Evolutionary conservation across 768 basidiomycete genomes (phyloP).

Genomic region (Boletus reticulatus): DNA sequence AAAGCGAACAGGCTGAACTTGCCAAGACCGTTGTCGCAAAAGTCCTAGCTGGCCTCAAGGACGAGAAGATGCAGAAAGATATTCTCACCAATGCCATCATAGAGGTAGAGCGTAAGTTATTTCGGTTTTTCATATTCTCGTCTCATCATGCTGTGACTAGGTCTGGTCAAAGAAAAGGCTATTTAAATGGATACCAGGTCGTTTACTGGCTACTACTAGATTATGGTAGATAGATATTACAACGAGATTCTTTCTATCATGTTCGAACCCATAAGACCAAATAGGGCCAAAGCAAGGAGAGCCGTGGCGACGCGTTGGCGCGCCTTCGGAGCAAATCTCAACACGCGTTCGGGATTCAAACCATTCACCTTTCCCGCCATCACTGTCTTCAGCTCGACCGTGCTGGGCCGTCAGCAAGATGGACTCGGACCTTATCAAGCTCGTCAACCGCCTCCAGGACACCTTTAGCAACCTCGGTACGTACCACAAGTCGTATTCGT

Average conservation of each 20-base stretch:
- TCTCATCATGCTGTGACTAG: slow-evolving; percentile 39
- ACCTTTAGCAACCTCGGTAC: slow-evolving; percentile 85
- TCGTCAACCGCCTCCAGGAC: slow-evolving; percentile 94
- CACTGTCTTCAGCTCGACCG: slow-evolving; percentile 2
- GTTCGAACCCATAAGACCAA: slow-evolving; percentile 9
- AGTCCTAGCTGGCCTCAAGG: slow-evolving; percentile 77
- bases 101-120: slow-evolving; percentile 90
- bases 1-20: slow-evolving; percentile 92
- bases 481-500: slow-evolving; percentile 26
- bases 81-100: slow-evolving; percentile 74
- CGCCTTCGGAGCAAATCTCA: slow-evolving; percentile 5
- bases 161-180: slow-evolving; percentile 88
- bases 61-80: slow-evolving; percentile 88
- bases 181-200: slow-evolving; percentile 51
- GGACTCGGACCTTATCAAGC: slow-evolving; percentile 92
- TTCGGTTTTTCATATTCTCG: background rate
- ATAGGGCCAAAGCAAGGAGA: slow-evolving; percentile 26
- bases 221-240: slow-evolving; percentile 21
- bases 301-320: slow-evolving; percentile 34
- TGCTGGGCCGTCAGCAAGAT: slow-evolving; percentile 40
- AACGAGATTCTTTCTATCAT: slow-evolving; percentile 9
- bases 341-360: slow-evolving; percentile 18
- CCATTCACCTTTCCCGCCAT: background rate
- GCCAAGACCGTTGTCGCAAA: slow-evolving; percentile 86
- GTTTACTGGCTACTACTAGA: slow-evolving; percentile 30